These are phyloP conservation scores for Testicularia cyperi DNA, from an alignment of 1,284 basidiomycete genomes.

Conservation along the genomic window DNA sequence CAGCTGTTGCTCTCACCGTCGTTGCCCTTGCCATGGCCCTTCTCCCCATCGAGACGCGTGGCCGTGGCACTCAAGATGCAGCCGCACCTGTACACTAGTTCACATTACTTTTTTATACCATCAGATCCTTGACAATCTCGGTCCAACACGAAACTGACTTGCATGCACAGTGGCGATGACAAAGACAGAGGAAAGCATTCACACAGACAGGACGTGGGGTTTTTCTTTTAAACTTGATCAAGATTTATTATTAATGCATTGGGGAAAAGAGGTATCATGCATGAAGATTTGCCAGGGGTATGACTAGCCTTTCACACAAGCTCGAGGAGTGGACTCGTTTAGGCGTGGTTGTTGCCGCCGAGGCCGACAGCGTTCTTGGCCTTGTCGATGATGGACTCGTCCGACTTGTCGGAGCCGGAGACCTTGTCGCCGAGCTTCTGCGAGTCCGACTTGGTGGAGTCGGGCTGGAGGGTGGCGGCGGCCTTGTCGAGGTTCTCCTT, in stretches of 20 bases:
- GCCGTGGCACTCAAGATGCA: conserved; percentile 1
- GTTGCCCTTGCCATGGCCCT: conserved; percentile 24
- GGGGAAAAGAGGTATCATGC: background rate
- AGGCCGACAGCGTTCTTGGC: conserved; percentile 48
- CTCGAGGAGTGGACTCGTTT: background rate
- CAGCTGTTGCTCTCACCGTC: conserved; percentile 17
- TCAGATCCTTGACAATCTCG: too few relatives aligned
- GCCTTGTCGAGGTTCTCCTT: conserved; percentile 50
- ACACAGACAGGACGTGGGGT: too few relatives aligned
- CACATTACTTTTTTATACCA: too few relatives aligned
- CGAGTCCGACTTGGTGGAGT: conserved; percentile 57
- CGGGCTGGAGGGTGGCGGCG: conserved; percentile 60
- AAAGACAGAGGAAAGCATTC: background rate
- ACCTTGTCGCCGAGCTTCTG: conserved; percentile 65
- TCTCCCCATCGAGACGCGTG: conserved; percentile 40
- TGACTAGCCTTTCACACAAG: too few relatives aligned
- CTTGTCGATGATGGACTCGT: conserved; percentile 44
- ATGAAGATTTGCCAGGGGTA: too few relatives aligned
- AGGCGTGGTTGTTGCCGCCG: conserved; percentile 21
- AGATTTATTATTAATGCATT: too few relatives aligned
- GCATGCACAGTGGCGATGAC: too few relatives aligned
- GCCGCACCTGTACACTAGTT: background rate
- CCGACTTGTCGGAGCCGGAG: conserved; percentile 59
- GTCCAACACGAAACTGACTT: too few relatives aligned
- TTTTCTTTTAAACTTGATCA: too few relatives aligned